phyloP scores from a whole-genome alignment of 768 basidiomycete species.

The Amyloporia xantha region DNA sequence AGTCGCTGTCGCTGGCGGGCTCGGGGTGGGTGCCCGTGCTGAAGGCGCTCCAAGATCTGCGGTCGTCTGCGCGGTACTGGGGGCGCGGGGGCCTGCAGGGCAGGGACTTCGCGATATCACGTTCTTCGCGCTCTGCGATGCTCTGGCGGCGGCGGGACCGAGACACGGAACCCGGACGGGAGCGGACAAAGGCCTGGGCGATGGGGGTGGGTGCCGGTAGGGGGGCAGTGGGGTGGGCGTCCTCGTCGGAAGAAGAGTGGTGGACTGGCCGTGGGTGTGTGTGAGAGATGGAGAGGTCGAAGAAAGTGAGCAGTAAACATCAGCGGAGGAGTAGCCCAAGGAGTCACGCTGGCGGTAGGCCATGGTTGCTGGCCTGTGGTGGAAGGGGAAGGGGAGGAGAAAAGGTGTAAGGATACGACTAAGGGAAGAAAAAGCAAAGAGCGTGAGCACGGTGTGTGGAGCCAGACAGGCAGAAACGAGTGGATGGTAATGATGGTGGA shows the following conservation, averaged over 20 bases:
- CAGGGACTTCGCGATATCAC: conserved; percentile 10
- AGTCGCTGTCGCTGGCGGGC: conserved; percentile 20
- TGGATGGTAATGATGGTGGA: background rate
- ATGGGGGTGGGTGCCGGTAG: conserved; percentile 11
- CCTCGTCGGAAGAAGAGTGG: conserved; percentile 17
- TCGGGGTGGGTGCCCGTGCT: conserved; percentile 17
- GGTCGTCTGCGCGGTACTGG: conserved; percentile 29
- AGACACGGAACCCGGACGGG: conserved; percentile 4
- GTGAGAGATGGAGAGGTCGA: conserved; percentile 13
- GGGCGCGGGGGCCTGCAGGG: conserved; percentile 31
- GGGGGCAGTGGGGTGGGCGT: conserved; percentile 12
- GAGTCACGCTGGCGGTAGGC: conserved; percentile 15
- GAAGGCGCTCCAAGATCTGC: conserved; percentile 12
- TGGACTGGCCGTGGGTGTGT: conserved; percentile 13
- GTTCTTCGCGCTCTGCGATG: background rate
- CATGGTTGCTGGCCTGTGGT: conserved; percentile 1
- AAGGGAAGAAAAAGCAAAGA: no score
- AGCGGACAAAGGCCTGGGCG: conserved; percentile 9
- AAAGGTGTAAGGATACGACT: background rate
- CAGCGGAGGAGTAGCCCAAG: conserved; percentile 16
- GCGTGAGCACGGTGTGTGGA: no score
- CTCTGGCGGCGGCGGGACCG: background rate
- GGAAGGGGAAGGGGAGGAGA: background rate
- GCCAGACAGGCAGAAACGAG: background rate
- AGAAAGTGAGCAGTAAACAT: conserved; percentile 21